Percentiles rank a stretch among this genome's conserved stretches.
Evolutionary conservation across 148 eudicot species (phyloP).

Genomic region (Oxyria digyna): DNA sequence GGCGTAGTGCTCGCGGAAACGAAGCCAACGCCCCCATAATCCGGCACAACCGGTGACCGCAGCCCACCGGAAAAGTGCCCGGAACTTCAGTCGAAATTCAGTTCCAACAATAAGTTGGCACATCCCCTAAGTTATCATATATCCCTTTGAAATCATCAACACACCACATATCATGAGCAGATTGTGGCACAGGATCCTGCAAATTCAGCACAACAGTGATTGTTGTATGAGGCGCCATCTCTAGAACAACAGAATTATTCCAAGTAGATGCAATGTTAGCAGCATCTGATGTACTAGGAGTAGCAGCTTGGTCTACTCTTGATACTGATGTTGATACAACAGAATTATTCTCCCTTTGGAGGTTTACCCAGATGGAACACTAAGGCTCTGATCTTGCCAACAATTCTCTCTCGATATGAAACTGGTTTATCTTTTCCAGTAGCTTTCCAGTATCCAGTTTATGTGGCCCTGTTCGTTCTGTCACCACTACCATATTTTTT

Average conservation of each 20-base stretch:
- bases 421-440: slow-evolving; percentile 60
- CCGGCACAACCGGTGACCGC: too few relatives aligned
- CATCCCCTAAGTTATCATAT: neutral
- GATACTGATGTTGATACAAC: neutral
- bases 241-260: neutral
- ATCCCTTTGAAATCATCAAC: neutral
- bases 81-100: too few relatives aligned
- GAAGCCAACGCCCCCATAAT: too few relatives aligned
- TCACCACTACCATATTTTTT: slow-evolving; percentile 45
- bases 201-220: neutral
- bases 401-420: slow-evolving; percentile 19
- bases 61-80: too few relatives aligned
- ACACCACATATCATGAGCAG: neutral
- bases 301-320: neutral
- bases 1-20: too few relatives aligned
- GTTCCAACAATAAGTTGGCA: neutral
- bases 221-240: neutral
- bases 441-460: slow-evolving; percentile 67
- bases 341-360: slow-evolving; percentile 29
- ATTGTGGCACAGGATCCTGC: neutral
- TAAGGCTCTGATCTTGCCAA: slow-evolving; percentile 54
- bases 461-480: slow-evolving; percentile 50
- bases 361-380: slow-evolving; percentile 57
- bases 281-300: neutral
- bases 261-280: neutral